phyloP scores from a whole-genome alignment of 495 filamentous ascomycete species.

The Lophiostoma macrostomum region DNA sequence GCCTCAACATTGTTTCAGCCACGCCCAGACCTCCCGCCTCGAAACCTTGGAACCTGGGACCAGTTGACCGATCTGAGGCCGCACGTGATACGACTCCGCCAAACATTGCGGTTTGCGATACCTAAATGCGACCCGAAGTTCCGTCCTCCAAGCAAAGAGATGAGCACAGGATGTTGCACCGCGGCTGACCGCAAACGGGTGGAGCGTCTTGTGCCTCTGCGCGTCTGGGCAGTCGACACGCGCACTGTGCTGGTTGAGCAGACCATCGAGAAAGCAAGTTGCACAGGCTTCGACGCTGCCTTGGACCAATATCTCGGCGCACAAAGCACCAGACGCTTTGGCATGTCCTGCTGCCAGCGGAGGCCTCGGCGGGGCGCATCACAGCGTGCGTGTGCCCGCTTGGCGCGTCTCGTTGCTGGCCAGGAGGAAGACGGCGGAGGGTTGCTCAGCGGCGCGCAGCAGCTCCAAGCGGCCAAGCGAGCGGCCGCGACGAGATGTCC shows the following conservation, averaged over 20 bases:
- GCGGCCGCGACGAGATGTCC: not conserved
- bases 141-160: too few relatives aligned
- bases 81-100: slow-evolving; percentile 13
- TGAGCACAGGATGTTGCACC: too few relatives aligned
- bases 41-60: not conserved
- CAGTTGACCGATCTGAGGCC: too few relatives aligned
- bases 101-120: not conserved
- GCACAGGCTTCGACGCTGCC: not conserved
- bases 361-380: slow-evolving; percentile 5
- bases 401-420: not conserved
- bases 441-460: not conserved
- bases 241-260: not conserved
- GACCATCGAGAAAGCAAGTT: not conserved
- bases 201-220: slow-evolving; percentile 1
- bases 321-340: not conserved
- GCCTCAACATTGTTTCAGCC: slow-evolving; percentile 14
- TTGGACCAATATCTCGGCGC: slow-evolving; percentile 5
- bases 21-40: not conserved
- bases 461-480: slow-evolving; percentile 7
- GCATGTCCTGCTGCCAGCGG: slow-evolving; percentile 7
- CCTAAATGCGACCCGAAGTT: not conserved
- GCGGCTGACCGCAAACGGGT: too few relatives aligned
- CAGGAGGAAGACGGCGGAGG: not conserved
- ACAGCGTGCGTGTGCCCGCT: not conserved
- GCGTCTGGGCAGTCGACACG: not conserved